These are phyloP conservation scores for Eruca vesicaria DNA, from an alignment of 441 rosid species.

Conservation along the genomic window DNA sequence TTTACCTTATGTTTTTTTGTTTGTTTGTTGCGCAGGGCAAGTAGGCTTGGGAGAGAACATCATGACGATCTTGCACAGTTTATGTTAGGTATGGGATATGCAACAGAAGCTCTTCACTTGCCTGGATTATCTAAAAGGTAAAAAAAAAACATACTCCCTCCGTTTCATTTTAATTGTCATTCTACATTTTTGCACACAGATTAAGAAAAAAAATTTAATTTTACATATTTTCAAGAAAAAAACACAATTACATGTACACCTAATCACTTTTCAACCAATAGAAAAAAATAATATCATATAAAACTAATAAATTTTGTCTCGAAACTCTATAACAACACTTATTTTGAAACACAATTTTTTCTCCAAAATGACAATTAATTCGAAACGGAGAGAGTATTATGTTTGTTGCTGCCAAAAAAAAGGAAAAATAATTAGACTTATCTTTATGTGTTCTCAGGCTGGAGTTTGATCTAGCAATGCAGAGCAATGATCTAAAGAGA, in stretches of 20 bases:
- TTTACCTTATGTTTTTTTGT: neutral
- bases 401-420: neutral
- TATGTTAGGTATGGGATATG: conserved; percentile 99
- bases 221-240: too few species aligned
- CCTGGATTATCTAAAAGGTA: conserved; percentile 99
- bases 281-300: too few species aligned
- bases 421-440: neutral
- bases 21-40: conserved; percentile 67
- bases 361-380: too few species aligned
- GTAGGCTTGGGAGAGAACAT: conserved; percentile 98
- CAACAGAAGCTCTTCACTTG: conserved; percentile 98
- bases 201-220: too few species aligned
- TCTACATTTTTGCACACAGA: too few species aligned
- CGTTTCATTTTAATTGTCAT: too few species aligned
- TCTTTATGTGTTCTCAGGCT: conserved; percentile 47
- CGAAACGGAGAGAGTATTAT: too few species aligned
- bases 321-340: too few species aligned
- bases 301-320: too few species aligned
- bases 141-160: neutral
- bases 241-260: too few species aligned
- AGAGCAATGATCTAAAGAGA: conserved; percentile 96
- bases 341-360: too few species aligned
- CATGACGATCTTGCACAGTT: conserved; percentile 98
- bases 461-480: conserved; percentile 98
- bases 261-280: too few species aligned